Conservation (phyloP, 1,284 basidiomycete genomes). For the Ganoderma lucidum region DNA sequence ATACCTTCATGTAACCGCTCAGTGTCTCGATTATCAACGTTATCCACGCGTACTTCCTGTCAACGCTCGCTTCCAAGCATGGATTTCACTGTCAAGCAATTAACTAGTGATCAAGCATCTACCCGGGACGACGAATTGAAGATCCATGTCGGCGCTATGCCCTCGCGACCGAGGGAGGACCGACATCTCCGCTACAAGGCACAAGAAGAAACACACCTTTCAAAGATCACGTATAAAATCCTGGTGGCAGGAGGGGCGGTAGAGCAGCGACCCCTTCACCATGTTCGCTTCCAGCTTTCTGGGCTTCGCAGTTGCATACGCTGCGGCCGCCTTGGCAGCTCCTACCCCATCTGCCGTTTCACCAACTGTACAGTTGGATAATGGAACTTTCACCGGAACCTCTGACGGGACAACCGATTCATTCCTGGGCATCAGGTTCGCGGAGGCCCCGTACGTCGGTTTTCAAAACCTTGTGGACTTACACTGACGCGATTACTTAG, state of each 20-base stretch:
- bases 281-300: neutral
- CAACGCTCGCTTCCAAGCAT: neutral
- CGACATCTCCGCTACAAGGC: neutral
- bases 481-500: conserved; percentile 20
- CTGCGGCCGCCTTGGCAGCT: neutral
- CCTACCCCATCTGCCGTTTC: conserved; percentile 2
- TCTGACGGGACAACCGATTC: conserved; percentile 30
- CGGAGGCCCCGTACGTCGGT: conserved; percentile 36
- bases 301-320: neutral
- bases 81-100: neutral
- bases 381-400: conserved; percentile 33
- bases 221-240: neutral
- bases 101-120: neutral
- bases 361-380: conserved; percentile 33
- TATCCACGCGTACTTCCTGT: neutral
- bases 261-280: neutral
- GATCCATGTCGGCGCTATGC: neutral
- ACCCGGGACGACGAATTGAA: neutral
- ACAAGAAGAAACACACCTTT: neutral
- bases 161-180: neutral
- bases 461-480: conserved; percentile 1
- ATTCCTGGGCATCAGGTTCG: conserved; percentile 40
- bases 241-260: neutral
- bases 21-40: neutral
- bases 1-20: neutral